Base-by-base conservation (phyloP, 1,139 yeast genomes). In the Pichia sp. region DNA sequence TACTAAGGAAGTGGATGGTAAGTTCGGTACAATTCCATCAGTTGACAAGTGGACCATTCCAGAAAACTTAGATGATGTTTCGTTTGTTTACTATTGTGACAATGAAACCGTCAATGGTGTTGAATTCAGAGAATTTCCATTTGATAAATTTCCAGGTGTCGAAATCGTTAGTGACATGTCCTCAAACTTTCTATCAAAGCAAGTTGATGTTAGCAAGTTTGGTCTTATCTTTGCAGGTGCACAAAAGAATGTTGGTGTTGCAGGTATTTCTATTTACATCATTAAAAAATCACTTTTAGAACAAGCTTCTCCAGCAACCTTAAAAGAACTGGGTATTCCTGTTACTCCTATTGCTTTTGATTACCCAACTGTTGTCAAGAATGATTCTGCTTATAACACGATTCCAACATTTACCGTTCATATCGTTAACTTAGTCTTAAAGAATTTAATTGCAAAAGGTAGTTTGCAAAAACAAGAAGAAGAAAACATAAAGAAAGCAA, bases 151-250 rank as follows among this genome's bases (percentile, higher is more conserved):
- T 42, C 82, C 84, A 6, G 78, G 78, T 43, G 81, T 83, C 35
- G 94, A 84, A 59, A 66, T 89, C 49, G 96, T 88, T 11, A 91
- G 95, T 21, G 98, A 91, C 62, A 80, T 89, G 82, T 88, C 96
- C 1, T 89, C 97, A 37, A 87, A 91, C 63, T 82, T 91, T 57
- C 70, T 91, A 51, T 86, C 96, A 20, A 81, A 85, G 54, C 66
- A 74, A 52, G 62, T 91, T 35, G 96, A 91, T 56, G 82, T 91
- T 35, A 70, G 86, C 44, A 80, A 84, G 62, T 89, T 78, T 57
- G 97, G 96, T 40, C 68, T 88, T 33, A 80, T 91, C 47, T 74
- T 80, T 78, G 94, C 93, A n/a, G 98, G 98, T 46, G 98, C 97
- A 16, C 98, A 91, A 65, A 91, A 91, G 66, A 91, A 91, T 61